Evolutionary conservation across 768 basidiomycete species (phyloP), one percentile per base, ranked within the genome.

Genomic region (Pleurotus platypus): DNA sequence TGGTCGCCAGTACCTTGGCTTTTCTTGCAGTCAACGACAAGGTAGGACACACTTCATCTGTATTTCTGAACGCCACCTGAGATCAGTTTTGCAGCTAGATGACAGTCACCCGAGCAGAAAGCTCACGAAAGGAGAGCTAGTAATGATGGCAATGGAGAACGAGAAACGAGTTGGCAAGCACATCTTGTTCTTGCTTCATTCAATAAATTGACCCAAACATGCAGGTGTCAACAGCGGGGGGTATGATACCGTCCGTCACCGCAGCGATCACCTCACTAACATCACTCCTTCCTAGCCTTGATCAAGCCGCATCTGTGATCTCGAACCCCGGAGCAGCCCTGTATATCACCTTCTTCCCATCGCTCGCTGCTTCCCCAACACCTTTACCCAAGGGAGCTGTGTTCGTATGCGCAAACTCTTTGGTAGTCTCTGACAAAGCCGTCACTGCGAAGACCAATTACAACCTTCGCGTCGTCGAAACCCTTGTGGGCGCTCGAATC

Each of bases 381-480:
- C 82, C 80, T 1, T 80, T 97, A 7, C 77, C 81, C 35, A 64
- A 65, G 55, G 76, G 75, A 24, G 78, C 82, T 0, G 80, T 85
- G 12, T 87, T 90, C 64, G 86, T 92, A 56, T 83, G 84, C 66
- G 86, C 89, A n/a, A 91, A 92, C 74, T 91, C 91, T 15, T 84
- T 92, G 39, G 85, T 92, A 35, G 83, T 88, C 20, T 83, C 89
- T 26, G 87, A 94, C 68, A 94, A 95, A 69, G 83, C 84, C 1
- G 78, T 85, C 55, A 84, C 83, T 37, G 89, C 91, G 1, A 89
- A 87, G 62, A 80, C 78, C 37, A 80, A 85, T 46, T 95, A 96
- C 75, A 96, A 97, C 66, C 77, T 95, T 13, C 90, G 92, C 35
- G 93, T 94, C 35, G 89, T 95, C n/a, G 94, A 97, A 70, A 90